These are phyloP conservation scores for Xylaria arbuscula DNA, from an alignment of 2,329 filamentous ascomycete genomes.

Conservation along the genomic window DNA sequence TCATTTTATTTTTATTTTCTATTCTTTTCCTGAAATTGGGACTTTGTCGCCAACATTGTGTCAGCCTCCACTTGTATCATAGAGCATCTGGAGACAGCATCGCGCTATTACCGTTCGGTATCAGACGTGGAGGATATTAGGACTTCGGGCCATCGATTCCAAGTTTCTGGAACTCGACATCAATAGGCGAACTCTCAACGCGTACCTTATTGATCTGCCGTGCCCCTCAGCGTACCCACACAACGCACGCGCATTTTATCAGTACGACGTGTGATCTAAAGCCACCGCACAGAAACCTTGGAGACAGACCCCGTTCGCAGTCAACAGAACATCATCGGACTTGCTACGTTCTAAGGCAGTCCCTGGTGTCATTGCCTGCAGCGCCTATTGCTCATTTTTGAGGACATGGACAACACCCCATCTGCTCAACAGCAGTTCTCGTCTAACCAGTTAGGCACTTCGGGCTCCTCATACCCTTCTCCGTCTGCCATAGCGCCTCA, in stretches of 20 bases:
- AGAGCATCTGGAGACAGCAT: conserved; percentile 43
- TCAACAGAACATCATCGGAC: conserved; percentile 39
- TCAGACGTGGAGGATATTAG: conserved; percentile 49
- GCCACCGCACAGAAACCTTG: conserved; percentile 17
- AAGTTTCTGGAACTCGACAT: conserved; percentile 39
- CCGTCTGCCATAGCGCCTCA: conserved; percentile 64
- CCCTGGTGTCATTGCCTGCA: conserved; percentile 42
- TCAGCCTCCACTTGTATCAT: conserved; percentile 38
- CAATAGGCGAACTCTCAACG: conserved; percentile 31
- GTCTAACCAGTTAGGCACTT: conserved; percentile 67
- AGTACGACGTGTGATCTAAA: conserved; percentile 32
- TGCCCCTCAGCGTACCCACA: conserved; percentile 36
- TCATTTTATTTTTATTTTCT: conserved; percentile 31
- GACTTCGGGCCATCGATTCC: conserved; percentile 40
- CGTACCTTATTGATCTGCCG: conserved; percentile 35
- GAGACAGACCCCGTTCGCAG: conserved; percentile 25
- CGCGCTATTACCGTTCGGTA: conserved; percentile 46
- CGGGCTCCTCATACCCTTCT: conserved; percentile 63
- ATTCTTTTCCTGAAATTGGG: conserved; percentile 38
- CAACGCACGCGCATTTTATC: conserved; percentile 29
- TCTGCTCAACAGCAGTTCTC: conserved; percentile 57
- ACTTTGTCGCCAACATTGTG: conserved; percentile 44
- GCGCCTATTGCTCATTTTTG: conserved; percentile 45
- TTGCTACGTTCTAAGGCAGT: conserved; percentile 43
- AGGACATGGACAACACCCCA: conserved; percentile 64